Percentiles rank a stretch among this genome's conserved stretches.
These are phyloP conservation scores for Mycena epipterygia DNA, from an alignment of 768 basidiomycete species.

Conservation along the genomic window DNA sequence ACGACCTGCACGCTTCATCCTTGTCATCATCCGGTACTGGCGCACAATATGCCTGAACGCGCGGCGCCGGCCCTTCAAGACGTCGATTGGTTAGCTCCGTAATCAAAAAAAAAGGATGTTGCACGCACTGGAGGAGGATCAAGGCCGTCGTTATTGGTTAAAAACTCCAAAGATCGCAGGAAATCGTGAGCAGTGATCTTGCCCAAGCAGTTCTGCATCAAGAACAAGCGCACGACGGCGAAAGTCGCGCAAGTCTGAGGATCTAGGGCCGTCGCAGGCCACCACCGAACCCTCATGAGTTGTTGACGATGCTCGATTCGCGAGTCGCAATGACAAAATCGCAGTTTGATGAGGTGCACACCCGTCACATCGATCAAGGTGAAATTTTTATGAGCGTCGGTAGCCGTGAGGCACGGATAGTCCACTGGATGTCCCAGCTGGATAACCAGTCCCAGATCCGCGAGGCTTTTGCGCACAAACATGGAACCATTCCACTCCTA, in stretches of 20 bases:
- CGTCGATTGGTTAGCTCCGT: too few relatives aligned
- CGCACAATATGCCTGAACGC: background rate
- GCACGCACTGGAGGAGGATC: background rate
- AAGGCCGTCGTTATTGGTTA: slow-evolving; percentile 8
- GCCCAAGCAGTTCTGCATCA: background rate
- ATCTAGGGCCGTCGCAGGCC: slow-evolving; percentile 7
- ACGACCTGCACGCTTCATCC: slow-evolving; percentile 22
- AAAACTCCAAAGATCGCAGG: background rate
- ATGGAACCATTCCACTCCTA: too few relatives aligned
- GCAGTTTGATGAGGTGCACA: too few relatives aligned
- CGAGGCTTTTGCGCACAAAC: too few relatives aligned
- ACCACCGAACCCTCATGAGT: slow-evolving; percentile 24
- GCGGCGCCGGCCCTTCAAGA: too few relatives aligned
- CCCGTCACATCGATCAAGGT: too few relatives aligned
- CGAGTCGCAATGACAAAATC: too few relatives aligned
- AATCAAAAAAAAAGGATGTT: too few relatives aligned
- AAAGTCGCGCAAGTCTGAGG: background rate
- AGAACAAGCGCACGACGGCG: background rate
- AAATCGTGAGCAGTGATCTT: background rate
- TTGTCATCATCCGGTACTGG: background rate
- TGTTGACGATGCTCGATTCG: background rate
- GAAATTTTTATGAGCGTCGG: too few relatives aligned
- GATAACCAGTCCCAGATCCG: too few relatives aligned
- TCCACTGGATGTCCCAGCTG: too few relatives aligned
- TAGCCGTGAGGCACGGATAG: too few relatives aligned